Conservation (phyloP, 1,139 yeast genomes). For the Zygoascus sp. region DNA sequence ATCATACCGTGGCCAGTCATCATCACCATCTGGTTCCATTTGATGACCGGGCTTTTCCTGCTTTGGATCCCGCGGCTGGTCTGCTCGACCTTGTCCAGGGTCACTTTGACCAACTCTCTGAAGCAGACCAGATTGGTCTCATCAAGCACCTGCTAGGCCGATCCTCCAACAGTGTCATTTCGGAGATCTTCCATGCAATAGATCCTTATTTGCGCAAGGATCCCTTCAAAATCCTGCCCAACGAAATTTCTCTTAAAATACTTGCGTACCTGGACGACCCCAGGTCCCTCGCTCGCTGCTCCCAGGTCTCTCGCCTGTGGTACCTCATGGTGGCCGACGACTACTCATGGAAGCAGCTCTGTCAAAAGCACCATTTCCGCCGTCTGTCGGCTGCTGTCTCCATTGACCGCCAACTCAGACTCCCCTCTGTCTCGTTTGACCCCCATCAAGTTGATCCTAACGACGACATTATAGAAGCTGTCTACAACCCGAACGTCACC, state of each 20-base stretch:
- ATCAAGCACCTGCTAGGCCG: constrained; percentile 29
- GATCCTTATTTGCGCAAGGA: constrained; percentile 75
- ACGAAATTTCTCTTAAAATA: constrained; percentile 77
- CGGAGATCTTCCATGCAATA: constrained; percentile 71
- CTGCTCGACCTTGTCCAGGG: constrained; percentile 6
- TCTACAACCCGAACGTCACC: constrained; percentile 36
- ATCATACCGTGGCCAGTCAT: not conserved
- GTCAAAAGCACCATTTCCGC: constrained; percentile 38
- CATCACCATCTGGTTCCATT: not conserved
- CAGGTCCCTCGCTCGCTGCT: constrained; percentile 39
- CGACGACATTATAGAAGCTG: constrained; percentile 32
- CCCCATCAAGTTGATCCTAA: constrained; percentile 13
- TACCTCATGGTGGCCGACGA: constrained; percentile 40
- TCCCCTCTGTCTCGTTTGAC: constrained; percentile 12
- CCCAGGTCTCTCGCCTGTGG: constrained; percentile 43
- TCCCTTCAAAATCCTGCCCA: constrained; percentile 77
- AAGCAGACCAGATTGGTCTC: constrained; percentile 22
- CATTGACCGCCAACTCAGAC: constrained; percentile 16
- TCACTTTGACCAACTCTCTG: constrained; percentile 18
- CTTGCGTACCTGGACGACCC: constrained; percentile 71
- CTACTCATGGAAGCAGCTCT: constrained; percentile 41
- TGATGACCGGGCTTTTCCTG: not conserved
- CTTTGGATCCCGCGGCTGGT: not conserved
- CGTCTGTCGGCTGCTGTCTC: constrained; percentile 37
- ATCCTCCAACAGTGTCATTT: constrained; percentile 52